Percentiles rank a stretch among this genome's conserved stretches.
Conservation (phyloP, 306 rosid species). For the Lotus japonicus region DNA sequence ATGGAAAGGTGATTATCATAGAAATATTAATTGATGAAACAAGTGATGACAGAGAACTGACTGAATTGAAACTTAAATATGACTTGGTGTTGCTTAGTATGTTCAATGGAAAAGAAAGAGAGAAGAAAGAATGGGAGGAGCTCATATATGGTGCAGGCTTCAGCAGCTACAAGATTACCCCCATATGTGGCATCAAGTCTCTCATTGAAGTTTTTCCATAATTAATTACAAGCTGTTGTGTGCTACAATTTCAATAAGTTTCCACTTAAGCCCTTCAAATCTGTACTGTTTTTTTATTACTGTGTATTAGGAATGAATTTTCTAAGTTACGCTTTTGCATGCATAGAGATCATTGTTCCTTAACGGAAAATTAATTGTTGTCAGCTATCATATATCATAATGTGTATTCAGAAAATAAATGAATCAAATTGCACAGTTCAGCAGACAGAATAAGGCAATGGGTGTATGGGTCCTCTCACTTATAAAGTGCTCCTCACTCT, state of each 20-base stretch:
- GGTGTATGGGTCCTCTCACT: too few species aligned
- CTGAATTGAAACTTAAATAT: conserved; percentile 28
- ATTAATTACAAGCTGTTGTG: not conserved
- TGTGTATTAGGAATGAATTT: not conserved
- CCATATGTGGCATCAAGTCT: conserved; percentile 40
- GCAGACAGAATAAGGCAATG: too few species aligned
- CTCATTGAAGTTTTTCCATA: conserved; percentile 53
- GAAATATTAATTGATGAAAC: conserved; percentile 39
- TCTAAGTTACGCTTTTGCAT: not conserved
- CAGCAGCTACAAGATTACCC: conserved; percentile 29
- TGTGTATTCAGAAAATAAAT: too few species aligned
- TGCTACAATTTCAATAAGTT: not conserved
- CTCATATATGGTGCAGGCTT: conserved; percentile 48
- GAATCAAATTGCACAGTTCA: too few species aligned
- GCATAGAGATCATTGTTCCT: not conserved
- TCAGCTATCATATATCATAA: too few species aligned
- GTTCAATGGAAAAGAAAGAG: conserved; percentile 31
- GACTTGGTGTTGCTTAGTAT: conserved; percentile 42
- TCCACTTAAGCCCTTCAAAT: not conserved
- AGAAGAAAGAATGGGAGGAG: conserved; percentile 45
- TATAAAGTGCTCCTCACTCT: too few species aligned
- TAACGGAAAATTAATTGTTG: too few species aligned
- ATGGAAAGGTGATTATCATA: conserved; percentile 48
- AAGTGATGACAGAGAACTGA: conserved; percentile 21
- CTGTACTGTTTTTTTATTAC: not conserved